Base-by-base conservation (phyloP, 106 monocot species). In the Dendrobium officinale region DNA sequence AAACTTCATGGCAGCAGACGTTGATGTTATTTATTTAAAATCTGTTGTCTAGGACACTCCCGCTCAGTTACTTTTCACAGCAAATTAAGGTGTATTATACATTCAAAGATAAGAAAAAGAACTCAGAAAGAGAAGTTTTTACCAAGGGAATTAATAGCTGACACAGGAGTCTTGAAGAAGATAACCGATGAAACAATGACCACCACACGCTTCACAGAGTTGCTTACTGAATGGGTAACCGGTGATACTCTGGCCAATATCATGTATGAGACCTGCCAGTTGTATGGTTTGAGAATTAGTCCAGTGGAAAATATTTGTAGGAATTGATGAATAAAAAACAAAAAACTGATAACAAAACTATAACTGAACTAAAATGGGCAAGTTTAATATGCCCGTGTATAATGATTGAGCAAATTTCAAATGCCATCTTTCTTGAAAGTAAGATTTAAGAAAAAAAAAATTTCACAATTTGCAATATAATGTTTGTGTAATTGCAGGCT, bases 191-290 rank as follows among this genome's bases (percentile, higher is more conserved):
- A 84, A 75, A 91, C 91, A 51, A 95, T 93, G 73, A 95, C 91
- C 73, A 91, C 95, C 9, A 95, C 93, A 64, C 93, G 87, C 86
- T 95, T 95, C 58, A 93, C 95, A 70, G 91, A 95, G 72, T 95
- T 95, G 80, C 89, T 91, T 11, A 95, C 93, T 9, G 95, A 95
- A 58, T 95, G 93, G 31, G 91, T 93, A 33, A 95, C 88, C 64
- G 95, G 95, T 26, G 93, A 93, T 18, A 95, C 89, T 81, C 78
- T 84, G 11, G 91, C 84, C 81, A 95, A 77, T 66, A 95, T 91
- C 93, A 95, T 95, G 43, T 95, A 95, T 2, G 89, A 86, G 9
- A 89, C 89, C 95, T 95, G 84, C 81, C 40, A 41, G 33, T 78
- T 68, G 15, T 42, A 17, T 20, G 7, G 19, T 20, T 42, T 42